Evolutionary conservation across 2,329 filamentous ascomycete species (phyloP), one percentile per base, ranked within the genome.

Genomic region (Fusarium tuaranense): DNA sequence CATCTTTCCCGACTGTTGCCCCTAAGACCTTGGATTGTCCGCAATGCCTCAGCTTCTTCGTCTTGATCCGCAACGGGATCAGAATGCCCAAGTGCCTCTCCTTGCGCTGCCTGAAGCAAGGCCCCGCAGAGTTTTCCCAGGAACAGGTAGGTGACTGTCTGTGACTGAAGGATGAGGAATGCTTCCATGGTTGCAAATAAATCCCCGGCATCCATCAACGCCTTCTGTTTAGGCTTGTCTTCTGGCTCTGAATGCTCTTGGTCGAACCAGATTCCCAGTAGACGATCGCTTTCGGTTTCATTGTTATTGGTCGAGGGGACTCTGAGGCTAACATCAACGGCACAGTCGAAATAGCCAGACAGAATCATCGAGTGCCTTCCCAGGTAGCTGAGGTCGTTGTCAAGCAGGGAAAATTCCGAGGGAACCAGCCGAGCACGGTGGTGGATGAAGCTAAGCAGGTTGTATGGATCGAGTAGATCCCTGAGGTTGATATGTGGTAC

Each of bases 401-500:
- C 77, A 14, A 67, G 12, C 14, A 25, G 55, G 7, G 59, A 53
- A 53, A 71, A 78, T 5, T 67, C 51, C 5, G 25, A 25, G 5
- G 67, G 77, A 8, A 22, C 20, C 32, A 62, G 20, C 36, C 74
- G 70, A 25, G 65, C 75, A 7, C 77, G 75, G 41, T 66, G 38
- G 34, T 78, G 74, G 30, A 78, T 75, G 38, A 79, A 79, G 5
- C 25, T 67, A 53, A 76, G 65, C 20, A 79, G 63, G 30, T 75
- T 71, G 7, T 30, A n/a, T 2, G 70, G 69, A 20, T 74, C 62
- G 2, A 46, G 44, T 12, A 79, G 57, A 27, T 79, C 77, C 6
- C 61, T 41, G 13, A 67, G 30, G 34, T 77, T 78, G 44, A 79
- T 75, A 30, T 79, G 76, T 3, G 77, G 70, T 6, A 72, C 76